phyloP scores from a whole-genome alignment of 331 rosid species.

The Quercus lobata region DNA sequence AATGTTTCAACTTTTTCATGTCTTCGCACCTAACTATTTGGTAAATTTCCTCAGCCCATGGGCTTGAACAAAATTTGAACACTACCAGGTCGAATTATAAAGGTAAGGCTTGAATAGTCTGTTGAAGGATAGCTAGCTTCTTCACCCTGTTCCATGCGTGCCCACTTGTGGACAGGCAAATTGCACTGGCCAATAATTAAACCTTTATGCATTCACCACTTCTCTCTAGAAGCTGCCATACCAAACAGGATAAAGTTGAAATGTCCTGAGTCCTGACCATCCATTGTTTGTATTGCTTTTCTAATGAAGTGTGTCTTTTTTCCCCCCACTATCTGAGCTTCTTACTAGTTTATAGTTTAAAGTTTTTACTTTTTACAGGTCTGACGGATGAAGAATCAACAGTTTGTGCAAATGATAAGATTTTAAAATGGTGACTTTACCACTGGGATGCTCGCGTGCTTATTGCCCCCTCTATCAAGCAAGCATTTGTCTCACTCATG shows the following conservation, averaged over 20 bases:
- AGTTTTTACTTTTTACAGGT: background rate
- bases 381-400: background rate
- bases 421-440: background rate
- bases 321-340: background rate
- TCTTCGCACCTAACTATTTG: too few relatives aligned
- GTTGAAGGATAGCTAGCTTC: too few relatives aligned
- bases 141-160: too few relatives aligned
- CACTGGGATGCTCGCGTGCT: conserved; percentile 4
- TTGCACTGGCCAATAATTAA: too few relatives aligned
- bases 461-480: background rate
- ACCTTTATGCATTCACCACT: background rate
- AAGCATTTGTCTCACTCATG: background rate
- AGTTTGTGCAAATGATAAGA: background rate
- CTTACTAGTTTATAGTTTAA: background rate
- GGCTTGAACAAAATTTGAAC: too few relatives aligned
- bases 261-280: background rate
- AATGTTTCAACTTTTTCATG: too few relatives aligned
- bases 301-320: too few relatives aligned
- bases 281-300: background rate
- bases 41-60: too few relatives aligned
- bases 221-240: background rate
- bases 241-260: background rate
- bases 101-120: too few relatives aligned
- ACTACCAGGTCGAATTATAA: too few relatives aligned
- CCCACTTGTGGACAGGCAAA: too few relatives aligned